A percentile compares a stretch with the other conserved stretches of the same genome.
These are phyloP conservation scores for Linderniella brevidens DNA, from an alignment of 257 asterid genomes.

Conservation along the genomic window DNA sequence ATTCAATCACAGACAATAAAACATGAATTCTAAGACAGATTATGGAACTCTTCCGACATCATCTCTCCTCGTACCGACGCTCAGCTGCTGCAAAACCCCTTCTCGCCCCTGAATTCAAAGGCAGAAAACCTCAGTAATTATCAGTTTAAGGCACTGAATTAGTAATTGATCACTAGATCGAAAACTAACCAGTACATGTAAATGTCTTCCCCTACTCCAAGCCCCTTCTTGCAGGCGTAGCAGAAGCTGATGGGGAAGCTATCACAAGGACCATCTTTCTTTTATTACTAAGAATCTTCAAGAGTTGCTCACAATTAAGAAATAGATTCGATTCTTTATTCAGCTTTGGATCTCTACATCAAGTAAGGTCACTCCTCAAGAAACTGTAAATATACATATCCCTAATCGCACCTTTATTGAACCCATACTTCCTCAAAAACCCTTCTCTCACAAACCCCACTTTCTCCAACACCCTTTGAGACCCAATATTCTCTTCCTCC, in stretches of 20 bases:
- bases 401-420: conserved; percentile 45
- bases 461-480: conserved; percentile 47
- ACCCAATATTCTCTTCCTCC: conserved; percentile 50
- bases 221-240: conserved; percentile 53
- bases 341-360: not conserved
- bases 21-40: too few relatives aligned
- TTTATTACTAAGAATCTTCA: too few relatives aligned
- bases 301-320: too few relatives aligned
- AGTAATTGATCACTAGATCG: too few relatives aligned
- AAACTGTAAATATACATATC: conserved; percentile 51
- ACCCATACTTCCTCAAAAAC: conserved; percentile 39
- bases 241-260: conserved; percentile 68
- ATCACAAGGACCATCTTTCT: conserved; percentile 28
- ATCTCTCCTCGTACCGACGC: conserved; percentile 50
- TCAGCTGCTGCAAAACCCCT: conserved; percentile 70
- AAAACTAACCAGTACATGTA: conserved; percentile 67
- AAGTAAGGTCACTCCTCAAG: conserved; percentile 18
- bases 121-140: not conserved
- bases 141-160: too few relatives aligned
- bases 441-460: conserved; percentile 57
- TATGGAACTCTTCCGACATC: conserved; percentile 26
- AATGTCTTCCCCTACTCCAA: conserved; percentile 58
- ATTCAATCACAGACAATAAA: not conserved
- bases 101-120: conserved; percentile 45
- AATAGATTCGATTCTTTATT: not conserved